Evolutionary conservation across 495 filamentous ascomycete genomes (phyloP).

Genomic region (Evansstolkia leycettana): DNA sequence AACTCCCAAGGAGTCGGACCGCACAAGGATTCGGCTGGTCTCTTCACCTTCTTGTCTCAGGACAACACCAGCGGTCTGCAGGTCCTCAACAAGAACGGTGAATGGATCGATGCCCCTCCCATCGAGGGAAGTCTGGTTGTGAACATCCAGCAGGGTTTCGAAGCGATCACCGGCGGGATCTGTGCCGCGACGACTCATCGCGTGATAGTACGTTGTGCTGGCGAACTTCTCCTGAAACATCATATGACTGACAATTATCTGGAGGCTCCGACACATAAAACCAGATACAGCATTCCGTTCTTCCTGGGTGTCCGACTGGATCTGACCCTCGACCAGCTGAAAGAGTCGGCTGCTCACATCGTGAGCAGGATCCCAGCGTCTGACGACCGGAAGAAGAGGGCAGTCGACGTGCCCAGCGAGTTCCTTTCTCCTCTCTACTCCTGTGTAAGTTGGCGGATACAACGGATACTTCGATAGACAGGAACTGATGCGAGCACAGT

Average conservation of each 20-base stretch:
- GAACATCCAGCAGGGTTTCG: constrained; percentile 72
- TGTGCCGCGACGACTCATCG: constrained; percentile 79
- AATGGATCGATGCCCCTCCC: constrained; percentile 38
- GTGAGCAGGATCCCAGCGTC: constrained; percentile 21
- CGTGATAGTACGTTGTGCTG: constrained; percentile 35
- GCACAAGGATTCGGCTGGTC: constrained; percentile 79
- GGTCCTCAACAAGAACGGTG: constrained; percentile 34
- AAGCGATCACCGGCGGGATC: constrained; percentile 80
- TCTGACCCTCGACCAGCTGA: constrained; percentile 49
- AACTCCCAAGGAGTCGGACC: constrained; percentile 70
- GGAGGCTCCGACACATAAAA: constrained; percentile 25
- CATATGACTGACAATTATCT: constrained; percentile 16
- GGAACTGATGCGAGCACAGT: constrained; percentile 13
- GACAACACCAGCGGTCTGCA: constrained; percentile 44
- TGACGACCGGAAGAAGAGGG: constrained; percentile 23
- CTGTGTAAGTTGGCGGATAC: constrained; percentile 17
- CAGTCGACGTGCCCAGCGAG: constrained; percentile 31
- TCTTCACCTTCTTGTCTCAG: constrained; percentile 34
- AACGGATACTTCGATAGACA: neutral
- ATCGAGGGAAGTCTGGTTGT: constrained; percentile 38
- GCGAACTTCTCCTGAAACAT: neutral
- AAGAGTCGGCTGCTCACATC: constrained; percentile 26
- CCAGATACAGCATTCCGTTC: constrained; percentile 75
- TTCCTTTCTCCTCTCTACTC: constrained; percentile 29
- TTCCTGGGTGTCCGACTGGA: constrained; percentile 82